These are phyloP conservation scores for Pseudopediastrum boryanum DNA, from an alignment of 139 green algal genomes.

Conservation along the genomic window DNA sequence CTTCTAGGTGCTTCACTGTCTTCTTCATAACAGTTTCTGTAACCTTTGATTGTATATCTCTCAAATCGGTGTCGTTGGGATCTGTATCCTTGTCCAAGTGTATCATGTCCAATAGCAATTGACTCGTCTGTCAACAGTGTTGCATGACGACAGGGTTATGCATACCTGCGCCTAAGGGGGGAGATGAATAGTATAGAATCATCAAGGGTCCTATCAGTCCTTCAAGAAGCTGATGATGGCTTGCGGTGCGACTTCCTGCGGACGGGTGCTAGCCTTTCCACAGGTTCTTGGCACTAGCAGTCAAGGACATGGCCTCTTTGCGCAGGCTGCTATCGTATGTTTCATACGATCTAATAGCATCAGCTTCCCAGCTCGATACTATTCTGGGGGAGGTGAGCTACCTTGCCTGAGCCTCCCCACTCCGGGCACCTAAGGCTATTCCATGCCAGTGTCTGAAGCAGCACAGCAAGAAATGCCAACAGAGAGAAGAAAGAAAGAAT, in stretches of 20 bases:
- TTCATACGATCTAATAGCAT: constrained; percentile 23
- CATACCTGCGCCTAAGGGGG: not conserved
- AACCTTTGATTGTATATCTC: no score
- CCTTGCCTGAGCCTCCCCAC: no score
- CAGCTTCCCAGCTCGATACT: constrained; percentile 24
- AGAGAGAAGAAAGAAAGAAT: no score
- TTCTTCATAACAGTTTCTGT: no score
- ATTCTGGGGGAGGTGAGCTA: constrained; percentile 25
- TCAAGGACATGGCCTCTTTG: not conserved
- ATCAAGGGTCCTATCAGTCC: constrained; percentile 25
- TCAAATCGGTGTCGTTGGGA: no score
- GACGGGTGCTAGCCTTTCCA: not conserved
- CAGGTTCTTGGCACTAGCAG: not conserved
- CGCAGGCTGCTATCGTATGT: constrained; percentile 36
- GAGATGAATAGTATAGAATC: constrained; percentile 40
- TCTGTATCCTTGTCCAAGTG: no score
- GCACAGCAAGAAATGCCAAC: no score
- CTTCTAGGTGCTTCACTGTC: no score
- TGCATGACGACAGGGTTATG: not conserved
- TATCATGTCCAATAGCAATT: no score
- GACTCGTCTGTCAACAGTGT: not conserved
- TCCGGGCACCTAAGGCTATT: no score
- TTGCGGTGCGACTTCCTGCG: constrained; percentile 9
- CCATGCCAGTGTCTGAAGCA: no score
- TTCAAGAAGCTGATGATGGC: constrained; percentile 32